Evolutionary conservation across 495 filamentous ascomycete species (phyloP).

Genomic region (Lentithecium fluviatile): DNA sequence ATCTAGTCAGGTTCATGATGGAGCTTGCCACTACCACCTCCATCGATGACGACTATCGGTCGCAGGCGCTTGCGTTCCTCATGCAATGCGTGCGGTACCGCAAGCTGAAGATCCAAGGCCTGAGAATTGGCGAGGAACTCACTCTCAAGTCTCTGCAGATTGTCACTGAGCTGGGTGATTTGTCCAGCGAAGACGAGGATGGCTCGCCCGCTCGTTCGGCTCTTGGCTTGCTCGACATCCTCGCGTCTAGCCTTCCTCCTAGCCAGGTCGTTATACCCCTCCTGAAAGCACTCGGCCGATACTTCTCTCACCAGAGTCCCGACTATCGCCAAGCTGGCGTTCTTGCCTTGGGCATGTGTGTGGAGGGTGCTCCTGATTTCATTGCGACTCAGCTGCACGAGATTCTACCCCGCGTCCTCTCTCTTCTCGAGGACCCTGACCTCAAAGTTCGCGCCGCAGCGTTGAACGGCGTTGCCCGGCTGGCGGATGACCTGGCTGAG

Average conservation of each 20-base stretch:
- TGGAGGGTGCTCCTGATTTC: constrained; percentile 96
- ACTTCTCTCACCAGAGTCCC: constrained; percentile 68
- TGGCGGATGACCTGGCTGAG: constrained; percentile 90
- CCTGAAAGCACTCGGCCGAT: constrained; percentile 76
- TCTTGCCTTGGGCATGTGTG: constrained; percentile 86
- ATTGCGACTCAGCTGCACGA: constrained; percentile 83
- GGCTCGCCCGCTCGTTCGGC: constrained; percentile 86
- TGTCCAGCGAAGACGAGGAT: constrained; percentile 73
- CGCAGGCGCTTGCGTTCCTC: constrained; percentile 88
- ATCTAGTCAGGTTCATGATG: constrained; percentile 92
- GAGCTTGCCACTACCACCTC: constrained; percentile 73
- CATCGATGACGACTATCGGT: constrained; percentile 77
- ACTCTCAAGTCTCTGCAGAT: constrained; percentile 83
- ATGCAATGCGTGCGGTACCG: constrained; percentile 89
- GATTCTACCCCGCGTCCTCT: constrained; percentile 81
- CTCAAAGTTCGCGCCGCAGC: constrained; percentile 81
- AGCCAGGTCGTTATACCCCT: constrained; percentile 93
- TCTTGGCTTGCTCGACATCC: constrained; percentile 81
- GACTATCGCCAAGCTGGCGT: constrained; percentile 86
- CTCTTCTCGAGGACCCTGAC: constrained; percentile 79
- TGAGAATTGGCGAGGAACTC: constrained; percentile 78
- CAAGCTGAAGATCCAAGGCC: constrained; percentile 90
- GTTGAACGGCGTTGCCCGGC: constrained; percentile 76
- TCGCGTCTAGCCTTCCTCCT: constrained; percentile 82
- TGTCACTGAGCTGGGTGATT: constrained; percentile 78